Conservation (phyloP, 345 rosid genomes). For the Noccaea bulbosa region DNA sequence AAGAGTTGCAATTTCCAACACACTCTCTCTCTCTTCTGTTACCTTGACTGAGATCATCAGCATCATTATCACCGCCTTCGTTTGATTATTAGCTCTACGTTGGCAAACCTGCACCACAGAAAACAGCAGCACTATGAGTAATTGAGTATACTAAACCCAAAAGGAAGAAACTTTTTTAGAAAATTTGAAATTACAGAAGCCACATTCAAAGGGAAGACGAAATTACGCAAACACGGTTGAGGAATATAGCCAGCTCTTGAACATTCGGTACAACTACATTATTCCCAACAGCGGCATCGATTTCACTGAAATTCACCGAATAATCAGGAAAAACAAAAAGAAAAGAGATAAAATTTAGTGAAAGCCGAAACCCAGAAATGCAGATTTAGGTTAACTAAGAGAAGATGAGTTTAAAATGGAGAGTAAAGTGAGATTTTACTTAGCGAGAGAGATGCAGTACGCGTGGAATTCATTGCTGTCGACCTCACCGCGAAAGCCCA, state of each 20-base stretch:
- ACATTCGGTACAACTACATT: conserved; percentile 55
- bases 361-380: not conserved
- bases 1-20: conserved; percentile 21
- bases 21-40: conserved; percentile 26
- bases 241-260: conserved; percentile 51
- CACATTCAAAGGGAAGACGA: conserved; percentile 3
- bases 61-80: conserved; percentile 64
- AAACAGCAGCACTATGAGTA: conserved; percentile 5
- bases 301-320: conserved; percentile 58
- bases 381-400: not conserved
- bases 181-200: not conserved
- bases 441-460: conserved; percentile 61
- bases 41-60: conserved; percentile 92
- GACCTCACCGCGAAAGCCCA: not conserved
- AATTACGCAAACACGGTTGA: conserved; percentile 52
- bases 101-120: conserved; percentile 55
- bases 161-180: not conserved
- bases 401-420: not conserved
- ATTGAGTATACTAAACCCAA: conserved; percentile 23
- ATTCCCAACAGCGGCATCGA: conserved; percentile 72
- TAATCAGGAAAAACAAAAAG: not conserved
- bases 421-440: conserved; percentile 42
- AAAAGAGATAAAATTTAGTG: not conserved
- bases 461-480: conserved; percentile 20
- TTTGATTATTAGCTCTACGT: conserved; percentile 43